Evolutionary conservation across 768 basidiomycete genomes (phyloP).

Genomic region (Gautieria morchelliformis): DNA sequence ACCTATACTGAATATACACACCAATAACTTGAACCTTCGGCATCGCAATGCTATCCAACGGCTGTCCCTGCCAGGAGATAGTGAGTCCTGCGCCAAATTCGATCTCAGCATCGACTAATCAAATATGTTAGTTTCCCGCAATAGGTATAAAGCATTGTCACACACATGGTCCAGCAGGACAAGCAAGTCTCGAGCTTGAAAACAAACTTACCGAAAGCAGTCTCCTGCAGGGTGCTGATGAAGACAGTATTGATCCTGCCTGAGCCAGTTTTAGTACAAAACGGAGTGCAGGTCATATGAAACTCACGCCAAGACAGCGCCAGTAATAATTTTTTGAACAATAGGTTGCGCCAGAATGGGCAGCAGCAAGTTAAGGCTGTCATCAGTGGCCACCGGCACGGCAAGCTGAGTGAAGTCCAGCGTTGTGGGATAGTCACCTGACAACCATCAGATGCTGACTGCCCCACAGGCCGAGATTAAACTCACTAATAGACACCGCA

Average conservation of each 20-base stretch:
- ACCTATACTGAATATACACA: neutral
- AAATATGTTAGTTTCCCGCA: neutral
- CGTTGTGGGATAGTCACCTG: constrained; percentile 56
- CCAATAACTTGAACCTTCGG: constrained; percentile 43
- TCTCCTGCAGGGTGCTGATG: constrained; percentile 47
- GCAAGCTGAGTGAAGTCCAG: constrained; percentile 48
- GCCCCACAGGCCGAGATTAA: neutral
- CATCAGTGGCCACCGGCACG: constrained; percentile 52
- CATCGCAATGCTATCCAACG: constrained; percentile 54
- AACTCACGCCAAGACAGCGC: constrained; percentile 44
- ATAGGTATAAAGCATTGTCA: neutral
- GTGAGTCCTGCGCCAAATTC: constrained; percentile 52
- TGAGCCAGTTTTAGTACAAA: constrained; percentile 15
- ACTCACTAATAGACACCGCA: constrained; percentile 47
- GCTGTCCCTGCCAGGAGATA: constrained; percentile 48
- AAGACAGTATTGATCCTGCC: constrained; percentile 51
- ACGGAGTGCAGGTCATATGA: neutral
- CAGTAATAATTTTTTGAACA: constrained; percentile 60
- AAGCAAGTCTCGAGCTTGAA: neutral
- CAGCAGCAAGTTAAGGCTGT: constrained; percentile 51
- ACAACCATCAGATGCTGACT: neutral
- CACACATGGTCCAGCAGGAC: constrained; percentile 61
- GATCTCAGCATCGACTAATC: constrained; percentile 54
- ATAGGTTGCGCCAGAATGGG: constrained; percentile 66
- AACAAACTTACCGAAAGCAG: constrained; percentile 42